Evolutionary conservation across 1,284 basidiomycete genomes (phyloP).

Genomic region (Apiotrichum akiyoshidainum): DNA sequence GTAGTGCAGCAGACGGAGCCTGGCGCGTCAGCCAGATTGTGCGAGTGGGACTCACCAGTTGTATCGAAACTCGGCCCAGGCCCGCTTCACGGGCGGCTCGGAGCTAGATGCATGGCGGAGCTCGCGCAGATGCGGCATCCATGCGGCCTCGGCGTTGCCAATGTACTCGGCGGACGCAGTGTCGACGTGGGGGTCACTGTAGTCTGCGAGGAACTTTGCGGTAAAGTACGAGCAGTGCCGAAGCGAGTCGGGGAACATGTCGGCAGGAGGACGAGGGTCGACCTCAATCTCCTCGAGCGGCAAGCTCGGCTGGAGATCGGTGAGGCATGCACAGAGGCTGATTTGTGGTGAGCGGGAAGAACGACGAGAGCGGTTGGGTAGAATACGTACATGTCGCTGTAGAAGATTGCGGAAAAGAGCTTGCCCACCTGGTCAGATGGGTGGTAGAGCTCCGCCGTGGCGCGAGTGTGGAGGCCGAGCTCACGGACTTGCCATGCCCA

Average conservation of each 20-base stretch:
- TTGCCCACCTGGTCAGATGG: conserved; percentile 23
- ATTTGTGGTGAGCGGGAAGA: not conserved
- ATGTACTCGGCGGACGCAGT: conserved; percentile 22
- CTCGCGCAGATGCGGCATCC: conserved; percentile 20
- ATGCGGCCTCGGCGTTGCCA: conserved; percentile 17
- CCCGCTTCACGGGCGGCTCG: conserved; percentile 10
- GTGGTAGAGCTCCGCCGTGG: conserved; percentile 24
- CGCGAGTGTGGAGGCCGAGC: conserved; percentile 24
- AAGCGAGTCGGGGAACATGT: conserved; percentile 19
- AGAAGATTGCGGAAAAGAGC: conserved; percentile 26
- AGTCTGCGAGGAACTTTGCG: conserved; percentile 22
- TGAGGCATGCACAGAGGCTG: conserved; percentile 25
- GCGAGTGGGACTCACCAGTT: conserved; percentile 21
- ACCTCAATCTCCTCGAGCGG: conserved; percentile 28
- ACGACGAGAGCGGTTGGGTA: too few relatives aligned
- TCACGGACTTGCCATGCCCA: conserved; percentile 31
- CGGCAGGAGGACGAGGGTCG: conserved; percentile 13
- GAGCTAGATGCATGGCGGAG: conserved; percentile 12
- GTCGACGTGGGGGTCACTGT: conserved; percentile 23
- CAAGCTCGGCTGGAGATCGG: conserved; percentile 23
- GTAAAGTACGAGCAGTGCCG: conserved; percentile 15
- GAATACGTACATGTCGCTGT: conserved; percentile 31
- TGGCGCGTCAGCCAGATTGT: conserved; percentile 1
- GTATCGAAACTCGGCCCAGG: conserved; percentile 27
- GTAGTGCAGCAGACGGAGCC: conserved; percentile 29